A percentile compares a stretch with the other conserved stretches of the same genome.
These are phyloP conservation scores for Botrytis squamosa DNA, from an alignment of 2,329 filamentous ascomycete genomes.

Conservation along the genomic window DNA sequence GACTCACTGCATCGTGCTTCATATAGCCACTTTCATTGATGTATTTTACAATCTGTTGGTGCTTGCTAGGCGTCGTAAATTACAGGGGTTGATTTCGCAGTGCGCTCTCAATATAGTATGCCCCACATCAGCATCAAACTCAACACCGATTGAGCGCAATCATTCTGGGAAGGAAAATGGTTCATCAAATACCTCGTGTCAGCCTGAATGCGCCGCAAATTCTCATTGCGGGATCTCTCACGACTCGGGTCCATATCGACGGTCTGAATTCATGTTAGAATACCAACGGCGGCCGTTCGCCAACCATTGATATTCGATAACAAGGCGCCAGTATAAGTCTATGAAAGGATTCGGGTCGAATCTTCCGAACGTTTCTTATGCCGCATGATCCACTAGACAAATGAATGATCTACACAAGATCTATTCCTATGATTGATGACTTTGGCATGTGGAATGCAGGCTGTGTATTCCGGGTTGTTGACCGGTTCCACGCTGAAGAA, in stretches of 20 bases:
- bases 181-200: neutral
- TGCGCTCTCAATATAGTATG: neutral
- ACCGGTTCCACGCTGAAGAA: neutral
- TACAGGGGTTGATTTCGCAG: neutral
- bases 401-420: neutral
- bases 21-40: neutral
- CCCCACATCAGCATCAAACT: neutral
- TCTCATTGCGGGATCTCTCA: neutral
- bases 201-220: neutral
- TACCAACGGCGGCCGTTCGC: neutral
- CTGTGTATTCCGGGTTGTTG: neutral
- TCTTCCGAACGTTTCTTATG: neutral
- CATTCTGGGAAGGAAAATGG: neutral
- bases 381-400: neutral
- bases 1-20: neutral
- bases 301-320: neutral
- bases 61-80: neutral
- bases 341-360: neutral
- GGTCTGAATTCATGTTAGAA: neutral
- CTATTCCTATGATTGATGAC: neutral
- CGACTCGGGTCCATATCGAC: conserved; percentile 8
- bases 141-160: neutral
- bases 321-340: neutral
- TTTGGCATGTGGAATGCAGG: neutral
- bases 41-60: neutral